Percentiles rank a stretch among this genome's conserved stretches.
phyloP scores from a whole-genome alignment of 257 asterid species.

The Orobanche coerulescens region DNA sequence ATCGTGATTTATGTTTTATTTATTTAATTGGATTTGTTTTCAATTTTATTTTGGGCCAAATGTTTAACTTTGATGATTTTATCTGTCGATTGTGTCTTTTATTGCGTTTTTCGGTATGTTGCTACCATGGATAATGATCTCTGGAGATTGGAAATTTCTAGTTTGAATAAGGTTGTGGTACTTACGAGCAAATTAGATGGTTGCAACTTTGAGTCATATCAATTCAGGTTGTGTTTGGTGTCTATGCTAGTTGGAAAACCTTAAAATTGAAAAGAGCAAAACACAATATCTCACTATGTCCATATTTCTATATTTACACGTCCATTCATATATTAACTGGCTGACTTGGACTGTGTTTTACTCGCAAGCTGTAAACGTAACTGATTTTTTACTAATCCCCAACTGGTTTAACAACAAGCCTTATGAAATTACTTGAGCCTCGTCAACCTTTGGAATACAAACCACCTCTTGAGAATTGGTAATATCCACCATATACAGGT shows the following conservation, averaged over 20 bases:
- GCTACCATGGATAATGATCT: background rate
- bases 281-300: background rate
- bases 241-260: background rate
- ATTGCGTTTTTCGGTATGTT: background rate
- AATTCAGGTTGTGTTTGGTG: constrained; percentile 2
- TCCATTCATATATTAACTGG: background rate
- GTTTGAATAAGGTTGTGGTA: background rate
- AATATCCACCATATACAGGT: constrained; percentile 86
- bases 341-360: background rate
- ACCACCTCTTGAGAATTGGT: constrained; percentile 91
- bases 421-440: constrained; percentile 84
- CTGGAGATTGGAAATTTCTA: background rate
- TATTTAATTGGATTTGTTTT: background rate
- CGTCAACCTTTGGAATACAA: constrained; percentile 94
- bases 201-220: background rate
- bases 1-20: constrained; percentile 11
- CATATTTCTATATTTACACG: background rate
- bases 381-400: constrained; percentile 28
- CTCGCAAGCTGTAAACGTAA: background rate
- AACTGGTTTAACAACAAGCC: constrained; percentile 80
- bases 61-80: constrained; percentile 1
- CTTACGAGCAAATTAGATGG: background rate
- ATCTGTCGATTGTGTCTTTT: background rate
- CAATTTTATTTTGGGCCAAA: background rate
- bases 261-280: background rate